Conservation (phyloP, 83 land plant genomes). For the Picea abies region DNA sequence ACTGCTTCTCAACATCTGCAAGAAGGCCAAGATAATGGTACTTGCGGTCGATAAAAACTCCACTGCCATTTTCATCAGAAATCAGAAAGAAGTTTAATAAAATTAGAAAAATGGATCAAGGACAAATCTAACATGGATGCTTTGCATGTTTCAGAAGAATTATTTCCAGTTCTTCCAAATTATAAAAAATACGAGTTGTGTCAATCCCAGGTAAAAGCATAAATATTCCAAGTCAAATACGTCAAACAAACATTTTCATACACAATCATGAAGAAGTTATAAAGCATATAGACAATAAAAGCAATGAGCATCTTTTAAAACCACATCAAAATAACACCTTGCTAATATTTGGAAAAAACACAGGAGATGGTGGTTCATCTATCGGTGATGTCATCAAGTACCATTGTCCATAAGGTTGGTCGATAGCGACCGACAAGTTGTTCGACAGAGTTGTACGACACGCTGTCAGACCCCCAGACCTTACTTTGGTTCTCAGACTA, state of each 20-base stretch:
- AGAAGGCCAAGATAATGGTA: constrained; percentile 74
- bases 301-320: background rate
- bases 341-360: too few species aligned
- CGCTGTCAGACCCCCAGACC: too few species aligned
- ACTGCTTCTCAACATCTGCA: constrained; percentile 70
- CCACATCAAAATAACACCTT: too few species aligned
- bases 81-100: background rate
- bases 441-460: too few species aligned
- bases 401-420: too few species aligned
- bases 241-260: background rate
- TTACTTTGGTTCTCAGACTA: too few species aligned
- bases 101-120: background rate
- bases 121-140: background rate
- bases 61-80: constrained; percentile 53
- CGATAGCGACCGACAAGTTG: too few species aligned
- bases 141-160: too few species aligned
- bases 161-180: too few species aligned
- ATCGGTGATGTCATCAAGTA: too few species aligned
- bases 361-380: too few species aligned
- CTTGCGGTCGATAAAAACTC: constrained; percentile 73
- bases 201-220: background rate
- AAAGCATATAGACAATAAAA: background rate
- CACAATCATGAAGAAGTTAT: background rate
- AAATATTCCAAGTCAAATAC: background rate
- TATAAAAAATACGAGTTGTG: background rate